Conservation (phyloP, 2,329 filamentous ascomycete species). For the Scedosporium boydii region DNA sequence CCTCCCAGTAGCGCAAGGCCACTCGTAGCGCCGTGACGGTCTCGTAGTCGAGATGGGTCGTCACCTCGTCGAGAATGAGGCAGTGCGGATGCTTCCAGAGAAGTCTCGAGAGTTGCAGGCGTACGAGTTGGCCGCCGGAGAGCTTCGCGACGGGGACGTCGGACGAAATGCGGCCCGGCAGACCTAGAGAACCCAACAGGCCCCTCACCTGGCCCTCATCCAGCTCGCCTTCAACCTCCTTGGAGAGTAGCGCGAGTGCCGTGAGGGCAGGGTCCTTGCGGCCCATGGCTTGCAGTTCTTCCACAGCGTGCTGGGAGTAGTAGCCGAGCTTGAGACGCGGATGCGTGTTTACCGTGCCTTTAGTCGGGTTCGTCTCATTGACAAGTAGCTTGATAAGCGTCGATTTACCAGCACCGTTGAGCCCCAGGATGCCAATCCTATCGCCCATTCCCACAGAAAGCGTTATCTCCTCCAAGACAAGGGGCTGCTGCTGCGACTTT, state of each 20-base stretch:
- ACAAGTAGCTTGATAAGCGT: constrained; percentile 65
- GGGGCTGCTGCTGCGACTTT: constrained; percentile 4
- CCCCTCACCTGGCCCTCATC: constrained; percentile 60
- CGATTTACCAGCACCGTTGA: constrained; percentile 77
- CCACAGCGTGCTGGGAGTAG: constrained; percentile 73
- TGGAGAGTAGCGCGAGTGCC: constrained; percentile 52
- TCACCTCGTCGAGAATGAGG: constrained; percentile 71
- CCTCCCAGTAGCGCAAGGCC: constrained; percentile 58
- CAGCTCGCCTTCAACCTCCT: constrained; percentile 38
- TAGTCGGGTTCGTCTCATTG: constrained; percentile 46
- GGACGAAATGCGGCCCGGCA: constrained; percentile 60
- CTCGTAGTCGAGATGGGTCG: constrained; percentile 77
- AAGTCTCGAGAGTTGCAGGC: constrained; percentile 56
- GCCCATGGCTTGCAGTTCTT: constrained; percentile 52
- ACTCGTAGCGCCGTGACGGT: constrained; percentile 63
- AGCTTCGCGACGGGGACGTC: constrained; percentile 65
- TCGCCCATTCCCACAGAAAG: constrained; percentile 65
- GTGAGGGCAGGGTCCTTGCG: constrained; percentile 43
- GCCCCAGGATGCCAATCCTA: constrained; percentile 63
- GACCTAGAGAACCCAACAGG: constrained; percentile 58
- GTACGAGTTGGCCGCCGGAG: constrained; percentile 69
- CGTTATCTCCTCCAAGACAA: constrained; percentile 51
- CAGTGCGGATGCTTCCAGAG: constrained; percentile 61
- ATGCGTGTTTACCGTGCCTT: constrained; percentile 55
- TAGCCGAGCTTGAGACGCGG: constrained; percentile 62